Evolutionary conservation across 2,329 filamentous ascomycete species (phyloP).

Genomic region (Xylariaceae sp.): DNA sequence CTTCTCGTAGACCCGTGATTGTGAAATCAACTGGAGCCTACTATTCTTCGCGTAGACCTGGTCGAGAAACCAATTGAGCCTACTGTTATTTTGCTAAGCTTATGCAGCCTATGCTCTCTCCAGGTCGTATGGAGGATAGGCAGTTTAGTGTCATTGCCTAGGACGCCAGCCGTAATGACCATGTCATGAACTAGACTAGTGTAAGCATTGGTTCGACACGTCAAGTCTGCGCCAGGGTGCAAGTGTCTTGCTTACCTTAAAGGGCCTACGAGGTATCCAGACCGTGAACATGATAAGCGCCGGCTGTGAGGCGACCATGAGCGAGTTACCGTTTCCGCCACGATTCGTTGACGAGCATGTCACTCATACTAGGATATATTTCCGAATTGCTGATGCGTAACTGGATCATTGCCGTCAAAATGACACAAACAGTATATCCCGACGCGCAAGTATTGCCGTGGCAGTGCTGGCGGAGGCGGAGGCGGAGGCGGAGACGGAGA

Average conservation of each 20-base stretch:
- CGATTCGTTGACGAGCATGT: slow-evolving; percentile 10
- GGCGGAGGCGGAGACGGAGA: slow-evolving; percentile 12
- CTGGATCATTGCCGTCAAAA: slow-evolving; percentile 3
- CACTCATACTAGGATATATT: slow-evolving; percentile 8
- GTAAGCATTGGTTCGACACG: slow-evolving; percentile 7
- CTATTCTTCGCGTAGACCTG: not conserved
- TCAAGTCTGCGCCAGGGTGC: not conserved
- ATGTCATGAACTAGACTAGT: slow-evolving; percentile 11
- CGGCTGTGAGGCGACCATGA: slow-evolving; percentile 20
- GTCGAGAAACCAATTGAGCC: not conserved
- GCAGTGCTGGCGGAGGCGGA: slow-evolving; percentile 9
- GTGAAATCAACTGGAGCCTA: not conserved
- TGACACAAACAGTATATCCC: slow-evolving; percentile 2
- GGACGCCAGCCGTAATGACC: slow-evolving; percentile 27
- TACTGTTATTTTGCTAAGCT: not conserved
- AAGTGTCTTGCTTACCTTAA: slow-evolving; percentile 9
- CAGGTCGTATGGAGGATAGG: slow-evolving; percentile 21
- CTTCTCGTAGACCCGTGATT: not conserved
- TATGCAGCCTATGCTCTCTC: slow-evolving; percentile 2
- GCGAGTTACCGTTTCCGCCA: slow-evolving; percentile 16
- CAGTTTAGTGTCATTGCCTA: slow-evolving; percentile 33
- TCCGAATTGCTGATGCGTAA: slow-evolving; percentile 3
- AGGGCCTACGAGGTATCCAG: slow-evolving; percentile 9
- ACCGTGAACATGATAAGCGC: slow-evolving; percentile 13
- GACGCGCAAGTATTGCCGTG: slow-evolving; percentile 10